Base-by-base conservation (phyloP, 179 eudicot genomes). In the Beta lomatogona region DNA sequence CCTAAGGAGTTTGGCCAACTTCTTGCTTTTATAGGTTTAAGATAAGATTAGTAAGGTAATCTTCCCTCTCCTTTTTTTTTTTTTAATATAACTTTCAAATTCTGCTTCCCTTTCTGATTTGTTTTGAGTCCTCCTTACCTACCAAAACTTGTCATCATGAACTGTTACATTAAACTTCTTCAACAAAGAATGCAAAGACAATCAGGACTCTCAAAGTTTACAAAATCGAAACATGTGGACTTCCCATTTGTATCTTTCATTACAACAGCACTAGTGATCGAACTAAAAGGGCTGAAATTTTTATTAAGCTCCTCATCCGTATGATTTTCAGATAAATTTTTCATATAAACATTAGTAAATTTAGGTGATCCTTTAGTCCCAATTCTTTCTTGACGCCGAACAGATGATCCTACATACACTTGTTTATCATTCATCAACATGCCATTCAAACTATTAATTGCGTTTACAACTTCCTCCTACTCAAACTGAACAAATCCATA, bases 401-500 rank as follows among this genome's bases (percentile, higher is more conserved):
- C 68, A 82, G 86, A 90, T 75, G 58, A 73, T 13, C 91, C 94
- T 15, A 91, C 93, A 86, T 82, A 92, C 8, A 91, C 88, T 75
- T 90, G 84, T 69, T 89, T 91, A n/a, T 83, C 91, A 80, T 92
- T 91, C 13, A 89, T 7, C 66, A 90, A 71, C 93, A 87, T 90
- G 45, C 91, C 95, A 82, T 90, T 84, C 66, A 92, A 57, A 58
- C 79, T 70, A 22, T 83, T 50, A 5, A 91, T 91, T 9, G 93
- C 92, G 68, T 45, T 80, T 25, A 93, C 93, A 79, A 88, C 82
- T 50, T 87, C 91, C 44, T 90, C 89, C 25, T 79, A 77, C 0
- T 91, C 93, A 86, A 80, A 90, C 77, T 92, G 94, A 45, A 90
- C 93, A 76, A 85, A 92, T 9, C 93, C 97, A 25, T 90, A 89